Percentiles rank a stretch among this genome's conserved stretches.
Conservation (phyloP, 116 monocot species). For the Papilionanthe hybrid region DNA sequence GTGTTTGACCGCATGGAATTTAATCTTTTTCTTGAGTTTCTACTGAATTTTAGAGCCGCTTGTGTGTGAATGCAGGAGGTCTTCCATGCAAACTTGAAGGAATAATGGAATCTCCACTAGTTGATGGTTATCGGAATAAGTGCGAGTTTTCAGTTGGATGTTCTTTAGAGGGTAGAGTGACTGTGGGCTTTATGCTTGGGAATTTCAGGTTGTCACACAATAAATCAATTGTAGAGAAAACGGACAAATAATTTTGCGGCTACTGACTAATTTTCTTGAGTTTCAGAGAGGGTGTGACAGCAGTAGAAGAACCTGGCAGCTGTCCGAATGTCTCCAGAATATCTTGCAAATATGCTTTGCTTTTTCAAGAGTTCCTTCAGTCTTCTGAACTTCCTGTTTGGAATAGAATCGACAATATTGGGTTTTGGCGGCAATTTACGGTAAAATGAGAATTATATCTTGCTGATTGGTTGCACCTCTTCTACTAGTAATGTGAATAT, state of each 20-base stretch:
- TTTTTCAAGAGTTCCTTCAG: conserved; percentile 82
- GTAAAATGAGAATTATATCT: conserved; percentile 21
- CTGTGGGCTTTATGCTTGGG: conserved; percentile 93
- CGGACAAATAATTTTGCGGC: neutral
- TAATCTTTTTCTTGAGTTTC: neutral
- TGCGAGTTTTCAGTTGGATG: conserved; percentile 95
- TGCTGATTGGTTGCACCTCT: neutral
- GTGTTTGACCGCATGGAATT: neutral
- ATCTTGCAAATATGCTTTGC: conserved; percentile 66
- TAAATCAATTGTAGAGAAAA: neutral
- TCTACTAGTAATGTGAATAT: neutral
- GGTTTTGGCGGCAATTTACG: conserved; percentile 96
- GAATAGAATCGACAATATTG: conserved; percentile 73
- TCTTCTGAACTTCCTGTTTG: conserved; percentile 76
- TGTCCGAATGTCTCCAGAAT: conserved; percentile 88
- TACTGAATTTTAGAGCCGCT: neutral
- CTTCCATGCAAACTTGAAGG: conserved; percentile 96
- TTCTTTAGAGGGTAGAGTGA: conserved; percentile 65
- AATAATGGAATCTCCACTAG: conserved; percentile 75
- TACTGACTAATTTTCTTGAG: conserved; percentile 6
- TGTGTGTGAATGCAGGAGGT: conserved; percentile 47
- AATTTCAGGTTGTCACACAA: conserved; percentile 71
- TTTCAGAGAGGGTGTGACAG: conserved; percentile 78
- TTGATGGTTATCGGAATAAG: conserved; percentile 87
- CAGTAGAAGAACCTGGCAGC: conserved; percentile 80